A percentile compares a stretch with the other conserved stretches of the same genome.
Conservation (phyloP, 805 yeast genomes). For the Kazachstania taianensis region DNA sequence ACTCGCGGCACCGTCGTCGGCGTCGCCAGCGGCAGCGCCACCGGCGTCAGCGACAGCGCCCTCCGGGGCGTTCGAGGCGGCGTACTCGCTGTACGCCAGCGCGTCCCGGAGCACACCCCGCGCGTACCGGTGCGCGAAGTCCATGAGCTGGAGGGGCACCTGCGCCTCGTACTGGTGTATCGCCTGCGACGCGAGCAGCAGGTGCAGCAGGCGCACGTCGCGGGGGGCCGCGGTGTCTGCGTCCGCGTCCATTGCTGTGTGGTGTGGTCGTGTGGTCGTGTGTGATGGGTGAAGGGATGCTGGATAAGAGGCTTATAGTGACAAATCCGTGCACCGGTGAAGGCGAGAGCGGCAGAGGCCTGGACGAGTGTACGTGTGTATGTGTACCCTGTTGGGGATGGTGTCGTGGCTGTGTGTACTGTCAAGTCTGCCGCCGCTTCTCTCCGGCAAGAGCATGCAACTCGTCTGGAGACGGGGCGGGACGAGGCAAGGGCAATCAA, state of each 20-base stretch:
- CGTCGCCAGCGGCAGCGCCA: slow-evolving; percentile 17
- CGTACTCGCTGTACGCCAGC: slow-evolving; percentile 76
- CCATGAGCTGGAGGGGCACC: slow-evolving; percentile 93
- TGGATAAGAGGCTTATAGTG: too few relatives aligned
- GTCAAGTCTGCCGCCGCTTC: too few relatives aligned
- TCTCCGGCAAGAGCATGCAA: too few relatives aligned
- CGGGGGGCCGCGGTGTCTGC: slow-evolving; percentile 59
- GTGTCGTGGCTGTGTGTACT: too few relatives aligned
- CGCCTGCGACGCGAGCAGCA: slow-evolving; percentile 88
- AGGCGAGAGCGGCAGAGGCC: too few relatives aligned
- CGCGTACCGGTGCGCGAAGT: slow-evolving; percentile 88
- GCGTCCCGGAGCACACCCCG: slow-evolving; percentile 84
- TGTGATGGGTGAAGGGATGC: too few relatives aligned
- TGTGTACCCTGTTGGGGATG: too few relatives aligned
- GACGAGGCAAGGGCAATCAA: too few relatives aligned
- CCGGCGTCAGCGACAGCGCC: background rate
- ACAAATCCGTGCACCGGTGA: too few relatives aligned
- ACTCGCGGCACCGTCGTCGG: slow-evolving; percentile 7
- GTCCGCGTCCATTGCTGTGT: background rate
- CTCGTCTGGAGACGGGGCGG: too few relatives aligned
- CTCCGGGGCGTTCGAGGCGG: slow-evolving; percentile 28
- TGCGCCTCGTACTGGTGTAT: slow-evolving; percentile 89
- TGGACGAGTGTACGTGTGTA: too few relatives aligned
- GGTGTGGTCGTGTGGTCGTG: background rate
- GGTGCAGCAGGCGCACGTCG: slow-evolving; percentile 82